phyloP scores from a whole-genome alignment of 108 stramenopile species.

The Cyclostephanos invisitatus region DNA sequence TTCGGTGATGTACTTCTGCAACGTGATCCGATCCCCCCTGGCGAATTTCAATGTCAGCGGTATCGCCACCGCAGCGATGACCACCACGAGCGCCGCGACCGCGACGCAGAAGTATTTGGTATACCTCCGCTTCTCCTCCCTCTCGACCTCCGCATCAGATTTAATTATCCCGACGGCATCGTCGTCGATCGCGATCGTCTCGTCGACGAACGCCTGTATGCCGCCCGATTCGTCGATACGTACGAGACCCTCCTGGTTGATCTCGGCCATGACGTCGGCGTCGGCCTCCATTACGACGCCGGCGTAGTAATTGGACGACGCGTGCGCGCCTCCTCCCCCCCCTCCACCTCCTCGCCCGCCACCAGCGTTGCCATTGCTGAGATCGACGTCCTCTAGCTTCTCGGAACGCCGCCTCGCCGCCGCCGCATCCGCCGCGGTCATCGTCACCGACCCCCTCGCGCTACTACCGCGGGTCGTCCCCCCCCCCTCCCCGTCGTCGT shows the following conservation, averaged over 20 bases:
- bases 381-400: background rate
- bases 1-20: conserved; percentile 14
- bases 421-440: too few species aligned
- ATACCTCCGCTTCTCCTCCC: conserved; percentile 37
- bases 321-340: background rate
- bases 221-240: conserved; percentile 37
- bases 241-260: conserved; percentile 24
- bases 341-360: background rate
- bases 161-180: conserved; percentile 37
- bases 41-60: conserved; percentile 36
- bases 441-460: too few species aligned
- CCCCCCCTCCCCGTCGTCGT: too few species aligned
- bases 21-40: conserved; percentile 6
- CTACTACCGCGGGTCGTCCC: too few species aligned
- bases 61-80: conserved; percentile 22
- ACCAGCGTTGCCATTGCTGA: background rate
- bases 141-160: conserved; percentile 37
- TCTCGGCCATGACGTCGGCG: conserved; percentile 34
- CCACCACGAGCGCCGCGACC: conserved; percentile 13
- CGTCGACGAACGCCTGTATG: conserved; percentile 39
- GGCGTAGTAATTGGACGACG: conserved; percentile 12
- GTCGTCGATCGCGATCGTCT: conserved; percentile 35
- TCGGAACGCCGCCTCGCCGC: too few species aligned
- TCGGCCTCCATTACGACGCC: conserved; percentile 20
- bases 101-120: conserved; percentile 23